Conservation (phyloP, 2,329 filamentous ascomycete species). For the Capronia epimyces region DNA sequence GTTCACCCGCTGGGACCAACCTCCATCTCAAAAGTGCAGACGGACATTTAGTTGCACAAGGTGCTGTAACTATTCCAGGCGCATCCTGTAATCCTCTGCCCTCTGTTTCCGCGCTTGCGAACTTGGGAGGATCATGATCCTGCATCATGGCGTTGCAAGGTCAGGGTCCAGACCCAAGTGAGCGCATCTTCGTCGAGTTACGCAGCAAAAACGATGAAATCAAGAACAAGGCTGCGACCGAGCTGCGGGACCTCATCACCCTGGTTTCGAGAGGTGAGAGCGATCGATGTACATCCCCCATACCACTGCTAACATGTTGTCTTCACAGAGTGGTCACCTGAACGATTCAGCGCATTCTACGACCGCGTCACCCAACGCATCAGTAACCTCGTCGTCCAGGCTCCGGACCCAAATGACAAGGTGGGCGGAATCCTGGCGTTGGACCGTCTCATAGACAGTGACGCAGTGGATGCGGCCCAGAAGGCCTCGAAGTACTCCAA, state of each 20-base stretch:
- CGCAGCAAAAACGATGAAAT: conserved; percentile 52
- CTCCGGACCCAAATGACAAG: conserved; percentile 78
- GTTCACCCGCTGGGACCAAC: background rate
- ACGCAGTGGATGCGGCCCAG: conserved; percentile 84
- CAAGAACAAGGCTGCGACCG: conserved; percentile 45
- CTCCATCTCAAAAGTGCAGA: conserved; percentile 1
- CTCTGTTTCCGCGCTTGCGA: background rate
- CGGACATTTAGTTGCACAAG: background rate
- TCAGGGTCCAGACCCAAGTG: conserved; percentile 46
- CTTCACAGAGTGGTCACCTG: conserved; percentile 64
- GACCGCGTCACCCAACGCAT: conserved; percentile 62
- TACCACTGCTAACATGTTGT: conserved; percentile 9
- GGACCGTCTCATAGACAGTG: conserved; percentile 90
- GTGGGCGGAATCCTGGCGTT: conserved; percentile 89
- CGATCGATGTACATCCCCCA: background rate
- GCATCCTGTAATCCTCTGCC: background rate
- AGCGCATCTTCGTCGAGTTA: conserved; percentile 53
- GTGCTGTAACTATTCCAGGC: background rate
- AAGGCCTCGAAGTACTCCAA: conserved; percentile 94
- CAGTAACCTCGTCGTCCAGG: conserved; percentile 71
- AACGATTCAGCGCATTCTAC: conserved; percentile 70
- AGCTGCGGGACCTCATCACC: conserved; percentile 44
- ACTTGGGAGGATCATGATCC: conserved; percentile 21
- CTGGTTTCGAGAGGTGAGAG: conserved; percentile 43
- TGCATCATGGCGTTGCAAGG: conserved; percentile 43